These are phyloP conservation scores for Guyanaporus albipodus DNA, from an alignment of 768 basidiomycete genomes.

Conservation along the genomic window DNA sequence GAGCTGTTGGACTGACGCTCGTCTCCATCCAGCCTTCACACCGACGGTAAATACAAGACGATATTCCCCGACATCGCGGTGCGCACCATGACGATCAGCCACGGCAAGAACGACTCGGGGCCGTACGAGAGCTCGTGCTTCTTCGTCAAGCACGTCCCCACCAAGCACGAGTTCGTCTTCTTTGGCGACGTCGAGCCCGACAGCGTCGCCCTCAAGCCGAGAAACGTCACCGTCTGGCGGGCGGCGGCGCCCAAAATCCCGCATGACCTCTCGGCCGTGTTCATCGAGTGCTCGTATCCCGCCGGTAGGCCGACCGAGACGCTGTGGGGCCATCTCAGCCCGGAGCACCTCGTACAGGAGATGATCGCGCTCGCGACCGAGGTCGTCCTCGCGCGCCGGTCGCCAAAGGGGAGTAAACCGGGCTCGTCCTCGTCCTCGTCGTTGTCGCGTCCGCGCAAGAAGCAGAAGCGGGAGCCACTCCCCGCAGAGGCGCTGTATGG, in stretches of 20 bases:
- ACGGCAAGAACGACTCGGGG: constrained; percentile 56
- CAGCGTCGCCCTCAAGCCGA: constrained; percentile 55
- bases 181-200: constrained; percentile 95
- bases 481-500: constrained; percentile 44
- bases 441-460: constrained; percentile 30
- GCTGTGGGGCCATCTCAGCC: constrained; percentile 85
- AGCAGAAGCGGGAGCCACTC: constrained; percentile 35
- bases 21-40: constrained; percentile 39
- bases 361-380: constrained; percentile 65
- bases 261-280: constrained; percentile 66
- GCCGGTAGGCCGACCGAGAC: constrained; percentile 60
- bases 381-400: constrained; percentile 46
- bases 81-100: constrained; percentile 64
- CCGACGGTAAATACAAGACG: constrained; percentile 49
- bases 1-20: too few relatives aligned
- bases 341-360: constrained; percentile 75
- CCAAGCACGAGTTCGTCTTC: constrained; percentile 74
- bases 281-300: constrained; percentile 94
- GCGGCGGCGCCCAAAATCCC: constrained; percentile 76
- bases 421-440: background rate
- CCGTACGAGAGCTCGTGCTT: constrained; percentile 79
- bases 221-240: constrained; percentile 73
- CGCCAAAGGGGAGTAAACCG: constrained; percentile 24
- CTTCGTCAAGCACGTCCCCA: constrained; percentile 69
- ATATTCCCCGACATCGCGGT: constrained; percentile 58